phyloP scores from a whole-genome alignment of 2,329 filamentous ascomycete genomes.

The Penicillium griseofulvum region DNA sequence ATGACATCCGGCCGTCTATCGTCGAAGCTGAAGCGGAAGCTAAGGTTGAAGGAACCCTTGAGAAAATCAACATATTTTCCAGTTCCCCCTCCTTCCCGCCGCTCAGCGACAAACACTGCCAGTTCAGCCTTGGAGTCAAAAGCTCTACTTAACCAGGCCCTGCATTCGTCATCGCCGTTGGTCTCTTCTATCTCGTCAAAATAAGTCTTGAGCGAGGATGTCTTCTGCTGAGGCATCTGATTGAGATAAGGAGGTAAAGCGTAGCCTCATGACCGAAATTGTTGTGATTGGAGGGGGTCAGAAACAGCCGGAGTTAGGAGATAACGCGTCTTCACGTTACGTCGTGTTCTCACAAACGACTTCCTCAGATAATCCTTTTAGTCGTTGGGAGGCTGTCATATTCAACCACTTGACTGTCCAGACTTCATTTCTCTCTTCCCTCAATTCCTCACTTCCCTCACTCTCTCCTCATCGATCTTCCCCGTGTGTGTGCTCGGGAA shows the following conservation, averaged over 20 bases:
- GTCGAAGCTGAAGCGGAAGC: slow-evolving; percentile 22
- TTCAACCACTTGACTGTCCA: background rate
- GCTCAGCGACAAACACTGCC: slow-evolving; percentile 17
- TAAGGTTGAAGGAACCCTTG: slow-evolving; percentile 19
- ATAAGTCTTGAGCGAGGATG: slow-evolving; percentile 17
- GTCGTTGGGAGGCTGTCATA: background rate
- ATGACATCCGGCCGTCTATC: slow-evolving; percentile 18
- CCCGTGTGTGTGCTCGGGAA: background rate
- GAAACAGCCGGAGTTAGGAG: background rate
- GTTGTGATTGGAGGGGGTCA: no score
- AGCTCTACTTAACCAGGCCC: slow-evolving; percentile 12
- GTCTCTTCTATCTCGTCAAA: slow-evolving; percentile 19
- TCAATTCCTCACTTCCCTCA: background rate
- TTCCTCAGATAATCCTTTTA: background rate
- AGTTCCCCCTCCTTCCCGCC: slow-evolving; percentile 14
- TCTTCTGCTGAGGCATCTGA: slow-evolving; percentile 16
- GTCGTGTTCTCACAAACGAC: background rate
- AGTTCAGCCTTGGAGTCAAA: slow-evolving; percentile 18
- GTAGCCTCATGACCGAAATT: no score
- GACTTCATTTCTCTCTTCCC: background rate
- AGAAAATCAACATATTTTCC: slow-evolving; percentile 19
- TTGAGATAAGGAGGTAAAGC: no score
- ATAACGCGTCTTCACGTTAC: background rate
- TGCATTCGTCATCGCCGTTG: slow-evolving; percentile 16
- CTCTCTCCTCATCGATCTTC: background rate